Evolutionary conservation across 1,139 yeast species (phyloP).

Genomic region (Yamadazyma sp.): DNA sequence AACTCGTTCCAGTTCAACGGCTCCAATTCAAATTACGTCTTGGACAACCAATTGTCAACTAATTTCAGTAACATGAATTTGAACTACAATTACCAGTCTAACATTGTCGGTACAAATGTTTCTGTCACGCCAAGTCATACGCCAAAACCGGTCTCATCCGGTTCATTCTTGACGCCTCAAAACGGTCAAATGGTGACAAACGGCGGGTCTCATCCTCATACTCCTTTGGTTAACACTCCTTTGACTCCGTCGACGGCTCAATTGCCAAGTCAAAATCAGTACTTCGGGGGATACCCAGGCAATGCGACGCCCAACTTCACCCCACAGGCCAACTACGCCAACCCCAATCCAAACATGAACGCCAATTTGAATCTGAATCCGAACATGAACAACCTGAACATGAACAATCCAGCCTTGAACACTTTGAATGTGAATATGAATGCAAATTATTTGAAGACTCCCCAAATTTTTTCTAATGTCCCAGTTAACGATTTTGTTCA

Average conservation of each 20-base stretch:
- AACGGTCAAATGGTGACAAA: not conserved
- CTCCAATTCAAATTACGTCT: conserved; percentile 9
- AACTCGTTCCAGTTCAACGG: conserved; percentile 14
- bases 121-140: conserved; percentile 1
- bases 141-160: conserved; percentile 4
- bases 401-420: conserved; percentile 5
- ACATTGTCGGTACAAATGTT: not conserved
- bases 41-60: conserved; percentile 11
- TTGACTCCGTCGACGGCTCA: conserved; percentile 1
- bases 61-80: conserved; percentile 15
- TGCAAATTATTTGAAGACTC: conserved; percentile 15
- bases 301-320: not conserved
- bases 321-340: not conserved
- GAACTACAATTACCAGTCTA: conserved; percentile 4
- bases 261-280: conserved; percentile 1
- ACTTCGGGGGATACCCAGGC: conserved; percentile 3
- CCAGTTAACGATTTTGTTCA: conserved; percentile 18
- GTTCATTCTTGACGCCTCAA: not conserved
- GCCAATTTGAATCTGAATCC: not conserved
- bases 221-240: conserved; percentile 2
- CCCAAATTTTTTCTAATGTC: conserved; percentile 21
- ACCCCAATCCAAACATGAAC: not conserved
- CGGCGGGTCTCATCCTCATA: not conserved
- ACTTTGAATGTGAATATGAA: conserved; percentile 5
- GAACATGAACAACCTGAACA: conserved; percentile 3